Percentiles rank a stretch among this genome's conserved stretches.
phyloP scores from a whole-genome alignment of 2,329 filamentous ascomycete genomes.

The Pseudophaeomoniella oleicola region DNA sequence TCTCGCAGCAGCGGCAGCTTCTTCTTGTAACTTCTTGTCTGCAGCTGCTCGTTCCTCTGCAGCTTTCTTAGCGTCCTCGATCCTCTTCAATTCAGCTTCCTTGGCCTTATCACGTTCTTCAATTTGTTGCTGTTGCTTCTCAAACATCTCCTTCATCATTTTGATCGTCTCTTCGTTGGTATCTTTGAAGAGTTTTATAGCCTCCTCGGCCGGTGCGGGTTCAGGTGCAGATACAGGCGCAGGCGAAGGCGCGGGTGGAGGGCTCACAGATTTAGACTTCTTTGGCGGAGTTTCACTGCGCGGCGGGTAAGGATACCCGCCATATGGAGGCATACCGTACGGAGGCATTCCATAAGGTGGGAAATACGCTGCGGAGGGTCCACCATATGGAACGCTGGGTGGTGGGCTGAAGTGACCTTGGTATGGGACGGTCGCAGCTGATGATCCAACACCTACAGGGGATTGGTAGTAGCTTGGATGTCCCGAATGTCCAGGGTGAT shows the following conservation, averaged over 20 bases:
- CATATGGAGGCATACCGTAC: slow-evolving; percentile 14
- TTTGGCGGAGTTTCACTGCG: not conserved
- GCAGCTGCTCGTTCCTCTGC: slow-evolving; percentile 25
- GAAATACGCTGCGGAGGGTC: slow-evolving; percentile 16
- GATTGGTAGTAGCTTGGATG: slow-evolving; percentile 3
- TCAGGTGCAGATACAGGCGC: too few species aligned
- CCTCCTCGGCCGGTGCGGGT: too few species aligned
- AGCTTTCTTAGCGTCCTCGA: slow-evolving; percentile 28
- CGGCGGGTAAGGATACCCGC: slow-evolving; percentile 10
- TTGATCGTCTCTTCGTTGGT: slow-evolving; percentile 8
- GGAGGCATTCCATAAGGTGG: slow-evolving; percentile 15
- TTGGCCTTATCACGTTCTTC: slow-evolving; percentile 32
- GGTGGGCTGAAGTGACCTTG: not conserved
- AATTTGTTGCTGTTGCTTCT: slow-evolving; percentile 11
- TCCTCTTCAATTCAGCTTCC: slow-evolving; percentile 28
- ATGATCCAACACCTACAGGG: not conserved
- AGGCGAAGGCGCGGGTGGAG: not conserved
- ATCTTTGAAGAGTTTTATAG: slow-evolving; percentile 9
- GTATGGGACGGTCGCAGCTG: not conserved
- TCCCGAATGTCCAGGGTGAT: slow-evolving; percentile 1
- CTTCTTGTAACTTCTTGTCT: slow-evolving; percentile 19
- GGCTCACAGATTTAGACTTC: not conserved
- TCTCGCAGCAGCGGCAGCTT: slow-evolving; percentile 22
- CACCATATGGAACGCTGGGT: slow-evolving; percentile 12
- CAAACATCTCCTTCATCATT: slow-evolving; percentile 10